Conservation (phyloP, 768 basidiomycete species). For the Cubamyces sp. region DNA sequence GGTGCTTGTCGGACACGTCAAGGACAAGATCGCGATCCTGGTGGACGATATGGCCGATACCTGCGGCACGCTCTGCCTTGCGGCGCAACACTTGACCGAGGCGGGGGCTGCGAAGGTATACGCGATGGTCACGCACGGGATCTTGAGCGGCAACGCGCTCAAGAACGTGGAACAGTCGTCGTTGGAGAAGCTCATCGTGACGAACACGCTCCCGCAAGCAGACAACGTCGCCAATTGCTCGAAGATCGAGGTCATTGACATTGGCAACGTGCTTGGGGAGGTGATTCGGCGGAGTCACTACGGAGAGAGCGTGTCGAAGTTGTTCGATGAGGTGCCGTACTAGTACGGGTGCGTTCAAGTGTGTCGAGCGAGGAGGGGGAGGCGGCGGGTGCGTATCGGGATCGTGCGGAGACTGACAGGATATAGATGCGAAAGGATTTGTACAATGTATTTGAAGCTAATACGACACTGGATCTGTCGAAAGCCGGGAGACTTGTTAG, state of each 20-base stretch:
- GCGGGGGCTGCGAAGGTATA: conserved; percentile 86
- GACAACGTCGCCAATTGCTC: conserved; percentile 70
- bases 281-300: conserved; percentile 96
- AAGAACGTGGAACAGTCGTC: conserved; percentile 69
- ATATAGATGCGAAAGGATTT: conserved; percentile 23
- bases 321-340: conserved; percentile 90
- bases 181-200: conserved; percentile 94
- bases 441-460: conserved; percentile 18
- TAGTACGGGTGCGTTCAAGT: conserved; percentile 40
- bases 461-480: conserved; percentile 14
- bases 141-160: conserved; percentile 89
- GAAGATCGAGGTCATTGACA: conserved; percentile 93
- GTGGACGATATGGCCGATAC: conserved; percentile 99
- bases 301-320: conserved; percentile 90
- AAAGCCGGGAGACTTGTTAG: background rate
- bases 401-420: conserved; percentile 4
- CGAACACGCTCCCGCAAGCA: conserved; percentile 94
- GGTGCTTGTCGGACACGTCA: conserved; percentile 94
- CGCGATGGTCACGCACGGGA: conserved; percentile 96
- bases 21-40: conserved; percentile 90
- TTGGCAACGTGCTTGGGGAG: conserved; percentile 94
- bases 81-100: conserved; percentile 85
- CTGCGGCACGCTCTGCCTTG: conserved; percentile 91
- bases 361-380: background rate
- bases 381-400: background rate